Evolutionary conservation across 139 green algal genomes (phyloP).

Genomic region (Chlorella sp.): DNA sequence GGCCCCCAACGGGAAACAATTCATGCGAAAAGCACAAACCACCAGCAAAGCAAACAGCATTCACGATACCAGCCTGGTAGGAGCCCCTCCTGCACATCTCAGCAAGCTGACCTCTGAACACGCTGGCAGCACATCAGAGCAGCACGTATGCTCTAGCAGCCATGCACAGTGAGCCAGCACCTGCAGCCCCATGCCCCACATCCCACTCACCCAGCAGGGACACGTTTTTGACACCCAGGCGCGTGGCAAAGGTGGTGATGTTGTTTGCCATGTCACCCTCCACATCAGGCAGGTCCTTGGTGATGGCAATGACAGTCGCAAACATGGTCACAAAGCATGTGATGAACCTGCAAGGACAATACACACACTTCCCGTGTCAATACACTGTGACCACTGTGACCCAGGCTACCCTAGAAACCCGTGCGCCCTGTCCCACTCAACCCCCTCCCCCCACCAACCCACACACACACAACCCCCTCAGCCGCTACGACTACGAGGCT

Average conservation of each 20-base stretch:
- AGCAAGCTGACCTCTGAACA: too few relatives aligned
- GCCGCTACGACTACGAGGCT: slow-evolving; percentile 94
- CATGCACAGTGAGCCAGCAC: not conserved
- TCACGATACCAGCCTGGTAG: too few relatives aligned
- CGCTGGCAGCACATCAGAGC: too few relatives aligned
- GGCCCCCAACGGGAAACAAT: not conserved
- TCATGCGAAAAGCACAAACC: not conserved
- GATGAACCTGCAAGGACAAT: slow-evolving; percentile 79
- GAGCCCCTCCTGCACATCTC: not conserved
- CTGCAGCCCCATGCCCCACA: slow-evolving; percentile 16
- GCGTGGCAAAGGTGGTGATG: slow-evolving; percentile 92
- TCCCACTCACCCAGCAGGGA: slow-evolving; percentile 42
- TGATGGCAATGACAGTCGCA: slow-evolving; percentile 95
- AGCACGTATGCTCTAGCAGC: too few relatives aligned
- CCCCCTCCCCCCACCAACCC: too few relatives aligned
- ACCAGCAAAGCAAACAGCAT: not conserved
- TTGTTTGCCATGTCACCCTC: slow-evolving; percentile 86
- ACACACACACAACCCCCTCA: slow-evolving; percentile 17
- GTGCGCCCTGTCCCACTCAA: too few relatives aligned
- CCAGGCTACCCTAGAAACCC: too few relatives aligned
- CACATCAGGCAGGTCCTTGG: slow-evolving; percentile 96
- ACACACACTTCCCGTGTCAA: too few relatives aligned
- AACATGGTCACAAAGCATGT: slow-evolving; percentile 97
- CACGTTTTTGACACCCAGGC: slow-evolving; percentile 68
- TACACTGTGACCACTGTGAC: too few relatives aligned